Conservation (phyloP, 345 rosid species). For the Arabis hirsuta region DNA sequence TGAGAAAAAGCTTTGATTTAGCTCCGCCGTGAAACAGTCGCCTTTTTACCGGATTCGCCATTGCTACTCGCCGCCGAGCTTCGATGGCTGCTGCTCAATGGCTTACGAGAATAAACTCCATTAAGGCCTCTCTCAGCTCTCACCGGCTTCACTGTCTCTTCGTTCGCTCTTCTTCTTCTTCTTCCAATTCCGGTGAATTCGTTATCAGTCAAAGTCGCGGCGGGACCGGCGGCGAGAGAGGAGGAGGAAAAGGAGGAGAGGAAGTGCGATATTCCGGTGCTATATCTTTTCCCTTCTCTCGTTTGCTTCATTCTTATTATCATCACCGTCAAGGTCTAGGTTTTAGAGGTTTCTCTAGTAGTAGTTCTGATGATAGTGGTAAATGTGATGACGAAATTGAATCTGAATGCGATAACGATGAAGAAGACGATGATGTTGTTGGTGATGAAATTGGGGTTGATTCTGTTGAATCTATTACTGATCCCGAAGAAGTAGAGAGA, state of each 20-base stretch:
- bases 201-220: constrained; percentile 44
- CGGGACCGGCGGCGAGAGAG: constrained; percentile 27
- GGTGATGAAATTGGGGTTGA: constrained; percentile 22
- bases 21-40: constrained; percentile 25
- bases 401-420: constrained; percentile 36
- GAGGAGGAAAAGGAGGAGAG: constrained; percentile 45
- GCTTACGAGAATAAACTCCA: constrained; percentile 39
- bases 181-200: constrained; percentile 46
- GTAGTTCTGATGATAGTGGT: constrained; percentile 12
- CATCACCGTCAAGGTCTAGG: constrained; percentile 51
- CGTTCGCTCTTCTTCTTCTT: constrained; percentile 20
- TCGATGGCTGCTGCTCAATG: constrained; percentile 43
- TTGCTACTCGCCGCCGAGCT: constrained; percentile 28
- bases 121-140: constrained; percentile 13
- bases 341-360: constrained; percentile 47
- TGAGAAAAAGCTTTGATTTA: background rate
- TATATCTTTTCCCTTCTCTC: constrained; percentile 61
- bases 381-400: constrained; percentile 9
- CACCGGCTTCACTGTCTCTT: constrained; percentile 4
- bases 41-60: constrained; percentile 14
- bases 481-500: constrained; percentile 62
- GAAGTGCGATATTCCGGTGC: constrained; percentile 49
- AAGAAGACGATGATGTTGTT: constrained; percentile 25
- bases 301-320: constrained; percentile 59
- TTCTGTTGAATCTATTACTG: constrained; percentile 38